Evolutionary conservation across 106 monocot genomes (phyloP), one percentile per base, ranked within the genome.

Genomic region (Posidonia australis): DNA sequence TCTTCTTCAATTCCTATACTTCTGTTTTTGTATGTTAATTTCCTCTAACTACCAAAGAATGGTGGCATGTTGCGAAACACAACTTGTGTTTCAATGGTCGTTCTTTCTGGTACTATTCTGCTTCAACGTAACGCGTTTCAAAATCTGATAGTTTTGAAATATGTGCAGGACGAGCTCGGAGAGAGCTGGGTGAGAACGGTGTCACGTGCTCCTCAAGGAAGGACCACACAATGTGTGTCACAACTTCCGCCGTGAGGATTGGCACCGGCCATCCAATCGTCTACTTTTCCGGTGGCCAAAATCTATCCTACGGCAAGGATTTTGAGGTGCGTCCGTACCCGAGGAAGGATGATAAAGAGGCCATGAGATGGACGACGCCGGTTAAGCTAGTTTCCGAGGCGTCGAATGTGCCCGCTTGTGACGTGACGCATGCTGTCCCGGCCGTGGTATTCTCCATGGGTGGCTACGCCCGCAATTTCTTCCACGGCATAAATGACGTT

Each of bases 401-500:
- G 26, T 56, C 56, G 25, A 16, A 49, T 16, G n/a, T 56, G 0
- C 56, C 56, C 9, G 56, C 13, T 5, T 56, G 56, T 16, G 56
- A 56, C 56, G 56, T 27, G 25, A 14, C 22, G 22, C 52, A 52
- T 52, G n/a, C 56, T 7, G 56, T 24, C 11, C 56, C 26, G 1
- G 79, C 76, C 27, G n/a, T 83, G 26, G 24, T 79, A 10, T 83
- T 83, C 71, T 83, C 83, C 58, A 67, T 21, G 26, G 83, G 79
- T 0, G 83, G 83, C 24, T 79, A 68, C 52, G 67, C 71, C 3
- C 76, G 79, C 5, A 83, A 83, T 61, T 76, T 79, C 79, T 83
- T 72, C 76, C 83, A 83, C 66, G 78, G 72, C 68, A 58, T 83
- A 49, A 79, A 64, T 54, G 83, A 83, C 26, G 59, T 83, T 52